Percentiles rank a stretch among this genome's conserved stretches.
These are phyloP conservation scores for Pestalotiopsis fici DNA, from an alignment of 2,329 filamentous ascomycete genomes.

Conservation along the genomic window DNA sequence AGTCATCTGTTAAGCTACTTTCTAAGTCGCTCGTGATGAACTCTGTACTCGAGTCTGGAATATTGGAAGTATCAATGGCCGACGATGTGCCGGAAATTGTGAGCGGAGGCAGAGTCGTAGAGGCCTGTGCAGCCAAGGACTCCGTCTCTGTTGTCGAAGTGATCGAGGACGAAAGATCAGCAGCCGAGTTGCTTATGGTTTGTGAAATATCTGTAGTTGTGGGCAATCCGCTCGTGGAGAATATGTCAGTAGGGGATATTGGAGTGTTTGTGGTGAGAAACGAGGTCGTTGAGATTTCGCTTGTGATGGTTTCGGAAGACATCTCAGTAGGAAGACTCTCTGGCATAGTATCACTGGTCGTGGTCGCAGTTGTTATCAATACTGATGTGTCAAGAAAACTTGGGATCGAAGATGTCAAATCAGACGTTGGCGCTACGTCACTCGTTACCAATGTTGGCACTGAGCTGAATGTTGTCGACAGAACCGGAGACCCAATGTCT, in stretches of 20 bases:
- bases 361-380: background rate
- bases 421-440: background rate
- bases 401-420: background rate
- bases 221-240: background rate
- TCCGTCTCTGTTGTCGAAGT: background rate
- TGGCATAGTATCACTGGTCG: too few relatives aligned
- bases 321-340: too few relatives aligned
- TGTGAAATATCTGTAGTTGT: background rate
- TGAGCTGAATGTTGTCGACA: too few relatives aligned
- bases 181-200: background rate
- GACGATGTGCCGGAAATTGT: background rate
- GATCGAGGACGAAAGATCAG: background rate
- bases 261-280: background rate
- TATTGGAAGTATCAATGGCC: background rate
- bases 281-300: background rate
- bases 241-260: background rate
- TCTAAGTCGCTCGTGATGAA: background rate
- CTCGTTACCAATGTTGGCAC: background rate
- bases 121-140: background rate
- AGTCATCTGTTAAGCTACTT: background rate
- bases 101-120: background rate
- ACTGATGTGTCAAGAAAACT: background rate
- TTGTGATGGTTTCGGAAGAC: background rate
- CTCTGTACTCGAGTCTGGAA: background rate
- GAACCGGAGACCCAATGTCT: too few relatives aligned